Conservation (phyloP, 1,139 yeast species). For the Blastobotrys illinoisensis region DNA sequence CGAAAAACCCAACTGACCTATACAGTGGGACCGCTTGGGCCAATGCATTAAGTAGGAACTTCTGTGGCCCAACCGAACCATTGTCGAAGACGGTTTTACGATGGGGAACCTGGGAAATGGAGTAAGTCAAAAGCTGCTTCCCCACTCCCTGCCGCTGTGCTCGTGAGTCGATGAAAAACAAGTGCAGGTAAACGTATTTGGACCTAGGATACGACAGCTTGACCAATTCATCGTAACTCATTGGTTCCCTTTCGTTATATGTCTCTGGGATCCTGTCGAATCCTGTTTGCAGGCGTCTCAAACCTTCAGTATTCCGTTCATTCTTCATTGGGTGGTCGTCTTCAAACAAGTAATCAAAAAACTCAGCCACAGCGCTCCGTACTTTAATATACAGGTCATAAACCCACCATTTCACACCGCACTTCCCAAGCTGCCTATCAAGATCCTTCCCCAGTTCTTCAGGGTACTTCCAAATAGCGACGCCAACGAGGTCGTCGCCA, state of each 20-base stretch:
- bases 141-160: neutral
- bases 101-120: neutral
- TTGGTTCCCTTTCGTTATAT: neutral
- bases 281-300: neutral
- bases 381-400: constrained; percentile 1
- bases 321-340: constrained; percentile 15
- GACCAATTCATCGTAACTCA: neutral
- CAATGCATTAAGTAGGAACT: neutral
- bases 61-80: neutral
- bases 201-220: neutral
- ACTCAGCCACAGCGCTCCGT: constrained; percentile 8
- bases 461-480: neutral
- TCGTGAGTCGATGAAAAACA: neutral
- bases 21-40: neutral
- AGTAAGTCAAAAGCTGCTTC: neutral
- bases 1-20: neutral
- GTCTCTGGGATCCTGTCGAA: neutral
- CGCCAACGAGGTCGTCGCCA: neutral
- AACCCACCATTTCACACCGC: neutral
- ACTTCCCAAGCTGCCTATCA: neutral
- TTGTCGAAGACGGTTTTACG: neutral
- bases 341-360: constrained; percentile 6
- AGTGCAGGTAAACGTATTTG: neutral
- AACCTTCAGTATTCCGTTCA: neutral
- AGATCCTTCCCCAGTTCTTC: neutral